These are phyloP conservation scores for Pleurotus giganteus DNA, from an alignment of 768 basidiomycete genomes.

Conservation along the genomic window DNA sequence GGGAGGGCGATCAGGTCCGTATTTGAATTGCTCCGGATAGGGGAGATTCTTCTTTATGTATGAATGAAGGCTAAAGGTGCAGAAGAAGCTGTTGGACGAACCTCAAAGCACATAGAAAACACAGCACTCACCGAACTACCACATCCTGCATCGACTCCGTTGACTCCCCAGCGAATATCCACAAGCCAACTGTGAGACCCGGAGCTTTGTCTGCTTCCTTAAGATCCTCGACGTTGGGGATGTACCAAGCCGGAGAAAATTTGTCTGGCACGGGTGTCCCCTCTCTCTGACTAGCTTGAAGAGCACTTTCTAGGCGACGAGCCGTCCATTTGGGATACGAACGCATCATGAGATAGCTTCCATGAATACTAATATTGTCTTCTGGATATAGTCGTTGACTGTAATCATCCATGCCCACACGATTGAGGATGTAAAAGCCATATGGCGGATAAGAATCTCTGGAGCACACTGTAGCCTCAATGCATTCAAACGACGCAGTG, in stretches of 20 bases:
- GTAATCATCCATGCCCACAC: constrained; percentile 77
- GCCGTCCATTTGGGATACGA: constrained; percentile 69
- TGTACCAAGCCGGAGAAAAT: constrained; percentile 48
- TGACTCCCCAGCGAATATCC: constrained; percentile 70
- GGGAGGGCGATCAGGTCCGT: constrained; percentile 65
- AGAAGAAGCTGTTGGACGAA: not conserved
- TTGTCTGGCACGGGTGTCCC: constrained; percentile 35
- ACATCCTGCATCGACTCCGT: constrained; percentile 73
- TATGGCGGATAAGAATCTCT: constrained; percentile 80
- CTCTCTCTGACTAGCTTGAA: constrained; percentile 15
- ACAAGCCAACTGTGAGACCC: constrained; percentile 63
- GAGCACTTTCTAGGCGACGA: constrained; percentile 39
- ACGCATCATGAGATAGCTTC: constrained; percentile 70
- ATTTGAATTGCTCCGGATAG: constrained; percentile 72
- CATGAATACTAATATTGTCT: constrained; percentile 64
- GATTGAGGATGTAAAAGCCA: constrained; percentile 83
- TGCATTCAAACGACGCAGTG: constrained; percentile 11
- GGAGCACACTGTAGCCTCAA: constrained; percentile 11
- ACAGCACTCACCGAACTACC: constrained; percentile 56
- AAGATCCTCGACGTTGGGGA: constrained; percentile 43
- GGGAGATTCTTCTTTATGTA: constrained; percentile 64
- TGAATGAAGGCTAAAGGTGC: constrained; percentile 57
- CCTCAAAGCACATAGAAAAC: constrained; percentile 6
- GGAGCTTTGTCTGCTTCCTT: constrained; percentile 52
- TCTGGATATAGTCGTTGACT: constrained; percentile 74